Conservation (phyloP, 2,329 filamentous ascomycete species). For the Ophidiomyces ophidiicola region DNA sequence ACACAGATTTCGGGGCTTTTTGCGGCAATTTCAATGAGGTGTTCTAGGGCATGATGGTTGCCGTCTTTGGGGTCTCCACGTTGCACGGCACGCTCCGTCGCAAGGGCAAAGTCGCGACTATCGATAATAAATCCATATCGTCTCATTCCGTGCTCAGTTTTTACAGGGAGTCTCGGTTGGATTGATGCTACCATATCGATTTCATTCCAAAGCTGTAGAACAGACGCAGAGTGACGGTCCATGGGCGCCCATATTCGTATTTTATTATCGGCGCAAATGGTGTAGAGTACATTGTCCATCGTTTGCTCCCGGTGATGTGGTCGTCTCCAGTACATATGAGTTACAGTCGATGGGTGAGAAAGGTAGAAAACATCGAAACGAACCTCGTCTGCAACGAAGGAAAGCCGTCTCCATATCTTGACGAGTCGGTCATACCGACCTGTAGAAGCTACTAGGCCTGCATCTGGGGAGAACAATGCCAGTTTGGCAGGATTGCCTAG, state of each 20-base stretch:
- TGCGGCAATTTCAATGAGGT: constrained; percentile 75
- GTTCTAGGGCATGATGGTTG: constrained; percentile 62
- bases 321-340: constrained; percentile 71
- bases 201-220: constrained; percentile 66
- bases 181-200: constrained; percentile 66
- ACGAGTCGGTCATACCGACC: constrained; percentile 68
- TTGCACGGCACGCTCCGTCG: constrained; percentile 57
- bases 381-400: constrained; percentile 70
- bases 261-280: constrained; percentile 67
- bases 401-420: constrained; percentile 83
- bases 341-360: constrained; percentile 69
- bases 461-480: constrained; percentile 74
- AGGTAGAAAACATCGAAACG: constrained; percentile 87
- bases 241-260: constrained; percentile 73
- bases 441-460: constrained; percentile 70
- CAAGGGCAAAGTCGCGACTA: constrained; percentile 62
- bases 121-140: constrained; percentile 74
- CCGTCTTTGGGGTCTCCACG: constrained; percentile 44
- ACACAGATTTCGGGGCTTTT: constrained; percentile 78
- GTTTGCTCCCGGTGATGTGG: constrained; percentile 66
- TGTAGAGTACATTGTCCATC: constrained; percentile 79
- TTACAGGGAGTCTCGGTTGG: constrained; percentile 40
- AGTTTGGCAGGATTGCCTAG: constrained; percentile 63
- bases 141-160: constrained; percentile 31
- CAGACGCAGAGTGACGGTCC: constrained; percentile 54